Evolutionary conservation across 371 early-diverging fungal species (phyloP).

Genomic region (Mucor irregularis): DNA sequence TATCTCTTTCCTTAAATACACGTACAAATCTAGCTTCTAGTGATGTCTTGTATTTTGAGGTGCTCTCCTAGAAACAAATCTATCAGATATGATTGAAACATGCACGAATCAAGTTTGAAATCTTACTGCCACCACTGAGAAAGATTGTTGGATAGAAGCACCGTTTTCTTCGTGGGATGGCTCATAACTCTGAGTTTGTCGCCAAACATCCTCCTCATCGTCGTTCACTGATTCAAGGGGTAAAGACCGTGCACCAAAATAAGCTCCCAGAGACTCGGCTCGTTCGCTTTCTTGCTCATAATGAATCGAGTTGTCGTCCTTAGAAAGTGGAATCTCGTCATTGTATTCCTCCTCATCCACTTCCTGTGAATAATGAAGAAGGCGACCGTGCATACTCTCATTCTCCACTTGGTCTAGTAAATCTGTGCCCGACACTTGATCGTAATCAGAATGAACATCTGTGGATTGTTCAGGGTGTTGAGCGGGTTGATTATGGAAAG

Average conservation of each 20-base stretch:
- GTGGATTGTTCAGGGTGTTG: constrained; percentile 1
- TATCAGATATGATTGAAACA: not conserved
- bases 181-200: not conserved
- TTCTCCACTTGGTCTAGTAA: not conserved
- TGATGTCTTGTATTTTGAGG: not conserved
- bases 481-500: constrained; percentile 1
- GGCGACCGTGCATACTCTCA: not conserved
- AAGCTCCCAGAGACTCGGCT: constrained; percentile 29
- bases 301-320: too few relatives aligned
- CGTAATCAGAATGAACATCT: constrained; percentile 26
- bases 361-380: not conserved
- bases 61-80: not conserved
- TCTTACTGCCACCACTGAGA: not conserved
- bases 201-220: constrained; percentile 18
- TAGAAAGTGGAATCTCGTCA: not conserved
- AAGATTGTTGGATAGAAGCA: not conserved
- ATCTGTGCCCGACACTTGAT: constrained; percentile 22
- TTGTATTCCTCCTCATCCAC: not conserved
- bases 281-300: too few relatives aligned
- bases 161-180: not conserved
- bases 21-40: constrained; percentile 11
- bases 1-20: not conserved
- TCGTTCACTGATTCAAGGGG: constrained; percentile 26
- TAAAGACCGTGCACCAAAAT: constrained; percentile 37
- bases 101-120: not conserved